Evolutionary conservation across 257 asterid genomes (phyloP).

Genomic region (Nicotiana knightiana): DNA sequence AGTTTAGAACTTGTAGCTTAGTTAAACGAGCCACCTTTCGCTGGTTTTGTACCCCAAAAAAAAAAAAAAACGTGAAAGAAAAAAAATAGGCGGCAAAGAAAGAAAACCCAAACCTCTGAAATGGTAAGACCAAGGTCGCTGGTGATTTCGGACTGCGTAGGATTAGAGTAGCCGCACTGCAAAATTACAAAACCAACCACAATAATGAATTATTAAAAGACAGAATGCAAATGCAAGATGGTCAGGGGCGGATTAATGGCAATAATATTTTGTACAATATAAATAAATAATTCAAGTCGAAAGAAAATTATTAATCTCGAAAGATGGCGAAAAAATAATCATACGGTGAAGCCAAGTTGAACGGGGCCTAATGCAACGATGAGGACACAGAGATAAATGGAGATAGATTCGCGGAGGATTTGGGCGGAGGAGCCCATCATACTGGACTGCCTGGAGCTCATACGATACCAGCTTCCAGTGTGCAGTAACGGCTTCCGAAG

Average conservation of each 20-base stretch:
- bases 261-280: no score
- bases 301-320: no score
- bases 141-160: slow-evolving; percentile 64
- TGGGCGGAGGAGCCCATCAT: slow-evolving; percentile 49
- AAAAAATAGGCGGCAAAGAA: background rate
- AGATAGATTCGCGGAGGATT: slow-evolving; percentile 58
- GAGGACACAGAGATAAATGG: slow-evolving; percentile 64
- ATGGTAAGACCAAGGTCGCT: slow-evolving; percentile 61
- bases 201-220: background rate
- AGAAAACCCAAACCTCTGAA: slow-evolving; percentile 46
- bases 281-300: no score
- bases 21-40: background rate
- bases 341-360: slow-evolving; percentile 71
- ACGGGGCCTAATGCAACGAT: slow-evolving; percentile 81
- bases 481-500: slow-evolving; percentile 74
- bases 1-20: background rate
- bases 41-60: background rate
- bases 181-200: background rate
- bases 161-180: slow-evolving; percentile 84
- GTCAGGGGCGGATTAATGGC: no score
- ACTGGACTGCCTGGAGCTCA: slow-evolving; percentile 63
- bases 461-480: slow-evolving; percentile 88
- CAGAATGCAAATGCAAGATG: background rate
- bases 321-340: background rate
- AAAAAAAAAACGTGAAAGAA: background rate